Percentiles rank a stretch among this genome's conserved stretches.
These are phyloP conservation scores for Chytriomyces sp. DNA, from an alignment of 192 early-diverging fungal species.

Conservation along the genomic window DNA sequence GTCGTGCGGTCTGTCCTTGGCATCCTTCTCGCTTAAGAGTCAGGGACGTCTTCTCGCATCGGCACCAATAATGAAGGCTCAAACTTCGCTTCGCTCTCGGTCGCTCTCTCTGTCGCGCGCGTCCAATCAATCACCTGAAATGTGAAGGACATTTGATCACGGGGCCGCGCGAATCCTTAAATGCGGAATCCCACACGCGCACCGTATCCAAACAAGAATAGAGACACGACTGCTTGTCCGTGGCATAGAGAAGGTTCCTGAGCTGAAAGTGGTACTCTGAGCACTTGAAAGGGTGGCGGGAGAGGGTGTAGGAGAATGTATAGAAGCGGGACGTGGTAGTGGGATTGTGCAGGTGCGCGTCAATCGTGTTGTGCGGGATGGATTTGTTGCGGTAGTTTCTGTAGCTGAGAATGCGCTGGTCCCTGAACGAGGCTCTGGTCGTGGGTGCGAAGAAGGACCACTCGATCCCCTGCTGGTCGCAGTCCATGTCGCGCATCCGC, in stretches of 20 bases:
- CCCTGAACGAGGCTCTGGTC: slow-evolving; percentile 46
- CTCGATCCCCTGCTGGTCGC: slow-evolving; percentile 61
- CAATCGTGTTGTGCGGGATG: slow-evolving; percentile 27
- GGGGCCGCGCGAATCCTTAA: too few species aligned
- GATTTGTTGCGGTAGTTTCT: slow-evolving; percentile 45
- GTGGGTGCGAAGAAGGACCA: slow-evolving; percentile 49
- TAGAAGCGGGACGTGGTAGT: slow-evolving; percentile 4
- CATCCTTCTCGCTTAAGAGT: too few species aligned
- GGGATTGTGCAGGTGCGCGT: slow-evolving; percentile 2
- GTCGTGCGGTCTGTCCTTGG: too few species aligned
- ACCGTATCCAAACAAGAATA: slow-evolving; percentile 34
- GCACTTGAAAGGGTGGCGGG: slow-evolving; percentile 44
- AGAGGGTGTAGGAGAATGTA: slow-evolving; percentile 24
- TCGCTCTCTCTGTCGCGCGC: too few species aligned
- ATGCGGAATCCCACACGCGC: background rate
- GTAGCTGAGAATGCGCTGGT: slow-evolving; percentile 47
- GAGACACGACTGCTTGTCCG: slow-evolving; percentile 60
- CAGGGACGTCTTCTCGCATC: too few species aligned
- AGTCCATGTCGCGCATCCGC: background rate
- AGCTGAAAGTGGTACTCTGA: slow-evolving; percentile 65
- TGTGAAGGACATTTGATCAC: too few species aligned
- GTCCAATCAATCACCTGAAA: too few species aligned
- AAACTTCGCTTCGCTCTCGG: too few species aligned
- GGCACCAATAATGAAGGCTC: too few species aligned
- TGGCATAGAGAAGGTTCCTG: slow-evolving; percentile 62